Evolutionary conservation across 306 rosid species (phyloP).

Genomic region (Cicer bijugum): DNA sequence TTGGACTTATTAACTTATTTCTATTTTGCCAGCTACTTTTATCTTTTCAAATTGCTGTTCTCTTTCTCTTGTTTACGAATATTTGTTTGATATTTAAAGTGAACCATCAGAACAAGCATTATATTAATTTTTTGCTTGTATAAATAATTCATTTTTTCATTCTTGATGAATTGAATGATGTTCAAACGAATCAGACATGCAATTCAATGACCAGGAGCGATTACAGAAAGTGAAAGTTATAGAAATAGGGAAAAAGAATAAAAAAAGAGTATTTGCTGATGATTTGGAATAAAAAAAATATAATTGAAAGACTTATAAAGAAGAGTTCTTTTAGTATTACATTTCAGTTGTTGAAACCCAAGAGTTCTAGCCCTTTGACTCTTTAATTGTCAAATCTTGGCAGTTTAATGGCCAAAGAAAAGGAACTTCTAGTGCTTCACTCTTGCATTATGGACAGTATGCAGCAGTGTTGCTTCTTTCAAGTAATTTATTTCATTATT

Average conservation of each 20-base stretch:
- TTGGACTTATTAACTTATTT: conserved; percentile 25
- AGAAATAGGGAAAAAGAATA: conserved; percentile 5
- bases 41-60: neutral
- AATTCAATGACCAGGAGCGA: conserved; percentile 9
- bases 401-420: conserved; percentile 31
- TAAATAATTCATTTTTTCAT: conserved; percentile 10
- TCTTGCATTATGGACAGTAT: conserved; percentile 15
- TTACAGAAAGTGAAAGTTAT: conserved; percentile 25
- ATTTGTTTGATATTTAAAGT: conserved; percentile 17
- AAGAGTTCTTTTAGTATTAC: neutral
- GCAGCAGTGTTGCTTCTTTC: conserved; percentile 28
- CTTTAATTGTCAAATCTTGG: conserved; percentile 7
- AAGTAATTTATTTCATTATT: conserved; percentile 36
- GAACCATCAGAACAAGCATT: conserved; percentile 18
- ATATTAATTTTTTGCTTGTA: conserved; percentile 28
- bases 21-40: conserved; percentile 29
- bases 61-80: conserved; percentile 16
- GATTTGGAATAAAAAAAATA: neutral
- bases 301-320: neutral
- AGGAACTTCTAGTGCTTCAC: conserved; percentile 12
- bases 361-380: conserved; percentile 5
- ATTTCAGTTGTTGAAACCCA: conserved; percentile 22
- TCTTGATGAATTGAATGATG: conserved; percentile 38
- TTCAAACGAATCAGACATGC: conserved; percentile 34
- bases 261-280: conserved; percentile 11